Percentiles rank a stretch among this genome's conserved stretches.
Conservation (phyloP, 2,329 filamentous ascomycete genomes). For the Intubia oerlemansii region DNA sequence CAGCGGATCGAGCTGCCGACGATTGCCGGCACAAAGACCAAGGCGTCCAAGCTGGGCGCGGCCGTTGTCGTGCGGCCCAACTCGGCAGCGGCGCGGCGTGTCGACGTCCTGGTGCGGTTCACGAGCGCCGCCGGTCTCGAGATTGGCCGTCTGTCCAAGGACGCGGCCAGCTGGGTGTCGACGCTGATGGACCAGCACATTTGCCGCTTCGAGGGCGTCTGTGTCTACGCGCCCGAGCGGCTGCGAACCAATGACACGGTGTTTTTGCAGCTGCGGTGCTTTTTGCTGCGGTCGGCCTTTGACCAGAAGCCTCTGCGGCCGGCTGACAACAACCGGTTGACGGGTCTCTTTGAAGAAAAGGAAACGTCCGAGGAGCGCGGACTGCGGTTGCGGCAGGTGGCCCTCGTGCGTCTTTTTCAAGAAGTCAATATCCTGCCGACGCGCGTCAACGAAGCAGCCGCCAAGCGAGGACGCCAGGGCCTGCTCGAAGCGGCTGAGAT, state of each 20-base stretch:
- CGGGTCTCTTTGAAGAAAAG: conserved; percentile 59
- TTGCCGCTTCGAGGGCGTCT: conserved; percentile 69
- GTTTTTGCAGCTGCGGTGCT: conserved; percentile 73
- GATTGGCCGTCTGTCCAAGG: conserved; percentile 69
- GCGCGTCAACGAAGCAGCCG: conserved; percentile 49
- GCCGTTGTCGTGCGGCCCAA: conserved; percentile 16
- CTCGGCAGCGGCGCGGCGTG: conserved; percentile 38
- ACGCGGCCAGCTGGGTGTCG: conserved; percentile 80
- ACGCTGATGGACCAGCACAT: conserved; percentile 77
- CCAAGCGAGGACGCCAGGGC: conserved; percentile 63
- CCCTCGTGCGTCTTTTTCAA: conserved; percentile 70
- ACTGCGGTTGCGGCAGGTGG: conserved; percentile 66
- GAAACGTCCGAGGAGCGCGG: conserved; percentile 74
- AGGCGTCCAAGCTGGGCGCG: conserved; percentile 21
- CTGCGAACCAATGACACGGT: conserved; percentile 82
- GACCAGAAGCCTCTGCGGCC: conserved; percentile 37
- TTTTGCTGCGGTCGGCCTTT: conserved; percentile 54
- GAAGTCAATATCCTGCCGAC: conserved; percentile 70
- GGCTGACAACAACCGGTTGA: conserved; percentile 47
- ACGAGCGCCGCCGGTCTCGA: conserved; percentile 62
- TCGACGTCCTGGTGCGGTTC: conserved; percentile 82
- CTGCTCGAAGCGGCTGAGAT: conserved; percentile 74
- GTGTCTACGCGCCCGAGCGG: conserved; percentile 72
- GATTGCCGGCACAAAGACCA: conserved; percentile 15
- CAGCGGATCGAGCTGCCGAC: conserved; percentile 45